These are phyloP conservation scores for Paecilomyces fulvus DNA, from an alignment of 2,329 filamentous ascomycete species.

Conservation along the genomic window DNA sequence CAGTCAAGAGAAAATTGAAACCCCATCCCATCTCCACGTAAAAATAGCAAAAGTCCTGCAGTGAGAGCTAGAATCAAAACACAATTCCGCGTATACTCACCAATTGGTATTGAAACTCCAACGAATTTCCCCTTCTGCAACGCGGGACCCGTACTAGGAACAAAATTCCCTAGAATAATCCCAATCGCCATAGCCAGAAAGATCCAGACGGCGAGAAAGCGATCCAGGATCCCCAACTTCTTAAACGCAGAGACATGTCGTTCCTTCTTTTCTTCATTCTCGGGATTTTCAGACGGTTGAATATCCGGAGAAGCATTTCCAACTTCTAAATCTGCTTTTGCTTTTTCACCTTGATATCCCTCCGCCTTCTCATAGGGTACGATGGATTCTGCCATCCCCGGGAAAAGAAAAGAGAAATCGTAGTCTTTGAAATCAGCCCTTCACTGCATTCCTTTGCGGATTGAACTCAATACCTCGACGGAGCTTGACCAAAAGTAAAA, in stretches of 20 bases:
- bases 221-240: conserved; percentile 52
- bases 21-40: background rate
- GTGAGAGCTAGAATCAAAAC: background rate
- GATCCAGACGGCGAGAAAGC: conserved; percentile 64
- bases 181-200: conserved; percentile 69
- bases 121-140: conserved; percentile 66
- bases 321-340: background rate
- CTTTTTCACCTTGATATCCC: background rate
- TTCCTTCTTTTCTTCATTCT: background rate
- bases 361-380: background rate
- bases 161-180: conserved; percentile 69
- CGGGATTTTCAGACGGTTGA: background rate
- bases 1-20: conserved; percentile 4
- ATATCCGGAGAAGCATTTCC: background rate
- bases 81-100: too few species aligned
- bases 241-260: conserved; percentile 28
- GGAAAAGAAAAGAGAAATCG: background rate
- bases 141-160: conserved; percentile 51
- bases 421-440: too few species aligned
- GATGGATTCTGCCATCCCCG: background rate
- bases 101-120: conserved; percentile 59
- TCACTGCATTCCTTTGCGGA: too few species aligned
- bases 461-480: too few species aligned
- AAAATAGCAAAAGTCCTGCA: background rate
- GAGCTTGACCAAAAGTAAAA: too few species aligned